Evolutionary conservation across 495 filamentous ascomycete genomes (phyloP).

Genomic region (Pyrenula aspistea): DNA sequence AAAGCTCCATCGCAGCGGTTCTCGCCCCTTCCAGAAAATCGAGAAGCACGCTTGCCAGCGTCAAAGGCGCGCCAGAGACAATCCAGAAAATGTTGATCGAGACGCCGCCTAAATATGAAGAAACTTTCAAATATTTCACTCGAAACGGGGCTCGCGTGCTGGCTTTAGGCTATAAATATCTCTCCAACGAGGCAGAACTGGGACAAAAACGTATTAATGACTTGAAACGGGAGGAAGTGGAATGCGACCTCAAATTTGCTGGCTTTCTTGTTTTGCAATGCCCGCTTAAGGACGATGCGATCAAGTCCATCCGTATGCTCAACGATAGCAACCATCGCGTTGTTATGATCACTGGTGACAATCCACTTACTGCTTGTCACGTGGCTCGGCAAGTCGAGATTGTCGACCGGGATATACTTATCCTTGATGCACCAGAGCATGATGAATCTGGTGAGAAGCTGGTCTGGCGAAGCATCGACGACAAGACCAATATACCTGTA

Average conservation of each 20-base stretch:
- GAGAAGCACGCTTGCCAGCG: slow-evolving; percentile 76
- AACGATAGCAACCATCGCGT: slow-evolving; percentile 98
- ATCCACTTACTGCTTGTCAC: slow-evolving; percentile 91
- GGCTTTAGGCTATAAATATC: slow-evolving; percentile 85
- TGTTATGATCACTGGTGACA: slow-evolving; percentile 99
- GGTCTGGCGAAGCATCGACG: slow-evolving; percentile 92
- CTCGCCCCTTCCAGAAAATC: slow-evolving; percentile 53
- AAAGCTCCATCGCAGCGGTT: slow-evolving; percentile 84
- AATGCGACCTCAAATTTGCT: slow-evolving; percentile 74
- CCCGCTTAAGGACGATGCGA: slow-evolving; percentile 92
- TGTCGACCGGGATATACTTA: slow-evolving; percentile 87
- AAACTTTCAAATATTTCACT: slow-evolving; percentile 97
- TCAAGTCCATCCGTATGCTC: slow-evolving; percentile 86
- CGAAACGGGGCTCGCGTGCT: slow-evolving; percentile 88
- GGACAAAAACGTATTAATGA: slow-evolving; percentile 80
- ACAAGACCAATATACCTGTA: slow-evolving; percentile 77
- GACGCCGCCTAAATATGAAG: slow-evolving; percentile 81
- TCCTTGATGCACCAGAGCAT: slow-evolving; percentile 89
- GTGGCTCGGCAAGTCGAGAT: slow-evolving; percentile 95
- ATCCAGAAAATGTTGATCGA: slow-evolving; percentile 83
- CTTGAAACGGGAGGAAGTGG: slow-evolving; percentile 82
- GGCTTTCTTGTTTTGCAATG: slow-evolving; percentile 94
- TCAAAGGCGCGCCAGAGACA: slow-evolving; percentile 96
- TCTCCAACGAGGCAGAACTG: slow-evolving; percentile 68
- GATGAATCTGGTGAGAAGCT: slow-evolving; percentile 70